phyloP scores from a whole-genome alignment of 2,329 filamentous ascomycete species.

The Chrysoporthe austroafricana region DNA sequence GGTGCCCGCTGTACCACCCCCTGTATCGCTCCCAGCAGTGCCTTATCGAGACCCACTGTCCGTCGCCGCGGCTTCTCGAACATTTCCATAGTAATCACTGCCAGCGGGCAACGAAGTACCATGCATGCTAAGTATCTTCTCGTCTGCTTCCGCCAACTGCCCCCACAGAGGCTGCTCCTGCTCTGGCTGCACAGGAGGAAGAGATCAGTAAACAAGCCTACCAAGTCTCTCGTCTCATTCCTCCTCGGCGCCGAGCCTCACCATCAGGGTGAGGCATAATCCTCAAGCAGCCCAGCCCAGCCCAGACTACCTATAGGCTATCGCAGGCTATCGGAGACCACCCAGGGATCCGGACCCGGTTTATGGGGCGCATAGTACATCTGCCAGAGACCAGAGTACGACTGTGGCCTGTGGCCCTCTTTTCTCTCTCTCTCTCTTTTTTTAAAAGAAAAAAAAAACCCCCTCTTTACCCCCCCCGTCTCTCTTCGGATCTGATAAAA shows the following conservation, averaged over 20 bases:
- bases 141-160: too few relatives aligned
- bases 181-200: too few relatives aligned
- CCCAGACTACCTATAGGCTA: not conserved
- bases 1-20: too few relatives aligned
- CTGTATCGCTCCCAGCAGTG: too few relatives aligned
- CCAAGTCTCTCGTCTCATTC: not conserved
- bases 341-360: slow-evolving; percentile 5
- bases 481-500: slow-evolving; percentile 27
- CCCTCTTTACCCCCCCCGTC: not conserved
- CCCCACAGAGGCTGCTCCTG: too few relatives aligned
- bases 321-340: not conserved
- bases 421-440: not conserved
- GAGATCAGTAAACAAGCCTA: too few relatives aligned
- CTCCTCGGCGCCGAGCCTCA: not conserved
- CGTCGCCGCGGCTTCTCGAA: too few relatives aligned
- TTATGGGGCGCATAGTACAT: slow-evolving; percentile 7
- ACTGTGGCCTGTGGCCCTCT: slow-evolving; percentile 13
- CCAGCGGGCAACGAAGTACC: too few relatives aligned
- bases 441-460: too few relatives aligned
- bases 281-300: not conserved
- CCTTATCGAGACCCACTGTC: too few relatives aligned
- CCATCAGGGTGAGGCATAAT: not conserved
- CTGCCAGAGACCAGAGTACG: slow-evolving; percentile 7
- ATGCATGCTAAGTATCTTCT: too few relatives aligned
- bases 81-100: too few relatives aligned